phyloP scores from a whole-genome alignment of 2,329 filamentous ascomycete genomes.

The Monilinia fructigena region DNA sequence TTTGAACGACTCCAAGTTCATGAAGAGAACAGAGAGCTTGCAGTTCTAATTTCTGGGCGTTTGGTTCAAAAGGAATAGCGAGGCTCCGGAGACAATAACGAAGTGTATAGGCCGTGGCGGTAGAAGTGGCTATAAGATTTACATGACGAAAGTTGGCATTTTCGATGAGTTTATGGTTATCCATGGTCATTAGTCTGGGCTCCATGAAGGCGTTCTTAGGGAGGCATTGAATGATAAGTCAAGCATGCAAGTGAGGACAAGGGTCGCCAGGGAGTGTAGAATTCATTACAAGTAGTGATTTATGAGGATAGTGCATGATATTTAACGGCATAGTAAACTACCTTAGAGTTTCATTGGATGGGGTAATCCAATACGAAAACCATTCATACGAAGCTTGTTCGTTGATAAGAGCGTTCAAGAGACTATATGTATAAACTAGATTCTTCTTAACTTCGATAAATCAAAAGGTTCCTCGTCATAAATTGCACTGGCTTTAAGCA shows the following conservation, averaged over 20 bases:
- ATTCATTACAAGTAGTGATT: neutral
- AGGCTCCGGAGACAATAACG: neutral
- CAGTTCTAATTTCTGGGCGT: neutral
- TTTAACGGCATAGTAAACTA: neutral
- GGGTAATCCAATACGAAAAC: neutral
- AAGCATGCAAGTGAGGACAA: neutral
- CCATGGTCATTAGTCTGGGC: neutral
- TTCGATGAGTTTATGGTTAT: neutral
- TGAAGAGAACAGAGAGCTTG: neutral
- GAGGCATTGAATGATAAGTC: neutral
- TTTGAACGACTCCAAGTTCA: neutral
- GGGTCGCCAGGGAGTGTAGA: neutral
- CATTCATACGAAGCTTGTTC: neutral
- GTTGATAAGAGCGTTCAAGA: neutral
- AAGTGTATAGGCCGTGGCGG: neutral
- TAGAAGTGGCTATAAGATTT: neutral
- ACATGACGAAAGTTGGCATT: neutral
- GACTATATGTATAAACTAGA: neutral
- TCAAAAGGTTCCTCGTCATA: neutral
- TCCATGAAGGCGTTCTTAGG: neutral
- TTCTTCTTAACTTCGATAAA: neutral
- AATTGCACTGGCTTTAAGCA: neutral
- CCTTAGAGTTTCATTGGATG: neutral
- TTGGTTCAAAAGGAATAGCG: neutral
- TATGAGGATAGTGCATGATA: neutral